Evolutionary conservation across 441 rosid genomes (phyloP), one percentile per base, ranked within the genome.

Genomic region (Pelargonium fulgidum): DNA sequence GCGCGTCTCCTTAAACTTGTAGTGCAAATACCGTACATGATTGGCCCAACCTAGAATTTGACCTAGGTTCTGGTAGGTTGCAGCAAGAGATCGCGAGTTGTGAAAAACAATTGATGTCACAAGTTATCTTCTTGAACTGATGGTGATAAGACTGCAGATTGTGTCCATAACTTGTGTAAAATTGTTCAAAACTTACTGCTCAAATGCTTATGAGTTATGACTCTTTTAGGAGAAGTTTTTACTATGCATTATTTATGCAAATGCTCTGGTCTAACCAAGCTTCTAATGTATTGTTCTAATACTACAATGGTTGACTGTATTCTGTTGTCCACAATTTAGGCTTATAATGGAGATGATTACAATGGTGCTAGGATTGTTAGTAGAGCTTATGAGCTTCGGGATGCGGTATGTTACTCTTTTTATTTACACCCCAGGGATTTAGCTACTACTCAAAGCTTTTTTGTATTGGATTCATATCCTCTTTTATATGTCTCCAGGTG

Each of bases 361-460:
- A 86, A 88, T 75, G 98, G 99, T 62, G 86, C 98, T 42, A 87
- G 99, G 83, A 95, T 95, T 62, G 90, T 95, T 44, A 90, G 99
- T 75, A 84, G 99, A 85, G 86, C 95, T 65, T 82, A 78, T 74
- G 99, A 95, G 84, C 97, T 95, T 68, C 89, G 91, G 29, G 99
- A 95, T 90, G 86, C 89, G 9, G 99, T 95, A 86, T 22, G 89
- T 70, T 73, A 2, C 12, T 62, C 64, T 66, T 68, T 67, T 24
- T 61, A 11, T 48, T 44, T 56, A 54, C 61, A 26, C 65, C 59
- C 48, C 42, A 3, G 39, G 52, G 10, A 36, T 64, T 36, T 36
- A 14, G 12, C 17, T 44, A 9, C n/a, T 6, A 9, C 17, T 6
- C 3, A 9, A 2, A n/a, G 6, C 47, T 19, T 24, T 41, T 16